Base-by-base conservation (phyloP, 805 yeast genomes). In the Kuraishia piskuri region DNA sequence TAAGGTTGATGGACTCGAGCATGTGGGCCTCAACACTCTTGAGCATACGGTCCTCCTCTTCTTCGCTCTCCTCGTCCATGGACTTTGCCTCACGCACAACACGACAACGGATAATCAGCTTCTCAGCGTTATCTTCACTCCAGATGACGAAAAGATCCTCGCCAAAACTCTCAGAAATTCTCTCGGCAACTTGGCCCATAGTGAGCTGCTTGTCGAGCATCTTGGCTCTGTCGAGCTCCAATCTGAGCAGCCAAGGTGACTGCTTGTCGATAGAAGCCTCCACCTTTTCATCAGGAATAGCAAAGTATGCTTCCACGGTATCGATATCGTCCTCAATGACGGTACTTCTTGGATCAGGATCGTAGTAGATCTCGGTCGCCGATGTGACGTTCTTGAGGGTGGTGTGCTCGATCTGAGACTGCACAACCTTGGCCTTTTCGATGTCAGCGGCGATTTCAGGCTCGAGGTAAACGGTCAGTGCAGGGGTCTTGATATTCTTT, bases 71-170 rank as follows among this genome's bases (percentile, higher is more conserved):
- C 63, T 90, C 96, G 61, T 92, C 97, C 67, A 90, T 69, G 6
- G 89, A 77, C 72, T 92, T 92, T 55, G 96, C 97, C 68, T 91
- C 97, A 72, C 99, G 89, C 49, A 94, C 90, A 61, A 95, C 96
- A 77, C 99, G 88, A 78, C 98, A 92, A 78, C 99, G 96, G 61
- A 94, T 88, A 57, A 94, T 86, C 71, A 94, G 84, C 71, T 90
- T 91, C 60, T 92, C 97, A 48, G 97, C 97, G 64, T 94, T 92
- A 76, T 94, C 99, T 77, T 95, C 99, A 50, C 97, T 90, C 98
- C 99, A 94, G 65, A 94, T 94, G 46, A 94, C 96, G 64, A 92
- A 94, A 72, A 94, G 74, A 71, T 94, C 99, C 62, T 90, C 96
- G 53, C 91, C 95, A 69, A 94, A 94, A 58, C 88, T 86, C 65